Evolutionary conservation across 176 grass and related monocot genomes (phyloP).

Genomic region (Carex pumila): DNA sequence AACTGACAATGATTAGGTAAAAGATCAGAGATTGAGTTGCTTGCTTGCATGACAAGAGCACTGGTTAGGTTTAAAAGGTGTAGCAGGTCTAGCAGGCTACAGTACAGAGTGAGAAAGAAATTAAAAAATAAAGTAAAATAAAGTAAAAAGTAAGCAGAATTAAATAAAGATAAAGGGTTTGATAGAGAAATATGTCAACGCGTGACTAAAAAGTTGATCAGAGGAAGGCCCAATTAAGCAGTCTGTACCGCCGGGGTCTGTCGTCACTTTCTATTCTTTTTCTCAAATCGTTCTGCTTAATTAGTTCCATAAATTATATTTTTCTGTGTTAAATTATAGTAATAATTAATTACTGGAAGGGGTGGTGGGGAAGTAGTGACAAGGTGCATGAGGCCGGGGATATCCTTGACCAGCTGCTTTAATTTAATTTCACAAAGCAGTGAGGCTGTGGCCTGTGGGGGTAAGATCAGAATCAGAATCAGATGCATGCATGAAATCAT

Average conservation of each 20-base stretch:
- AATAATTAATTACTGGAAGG: not conserved
- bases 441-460: constrained; percentile 21
- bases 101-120: constrained; percentile 1
- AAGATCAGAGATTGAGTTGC: constrained; percentile 6
- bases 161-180: constrained; percentile 24
- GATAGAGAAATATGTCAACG: constrained; percentile 53
- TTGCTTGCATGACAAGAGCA: constrained; percentile 11
- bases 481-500: constrained; percentile 35
- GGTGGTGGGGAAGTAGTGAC: not conserved
- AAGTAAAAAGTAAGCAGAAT: constrained; percentile 13
- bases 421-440: constrained; percentile 33
- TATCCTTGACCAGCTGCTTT: constrained; percentile 38
- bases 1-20: constrained; percentile 19
- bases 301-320: constrained; percentile 4
- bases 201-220: constrained; percentile 58
- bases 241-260: constrained; percentile 5
- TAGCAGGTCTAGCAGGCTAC: not conserved
- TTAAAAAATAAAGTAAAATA: not conserved
- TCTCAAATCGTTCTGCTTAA: constrained; percentile 44
- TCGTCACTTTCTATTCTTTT: constrained; percentile 23
- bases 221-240: constrained; percentile 10
- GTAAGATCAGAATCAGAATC: constrained; percentile 40
- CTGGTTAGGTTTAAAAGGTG: constrained; percentile 9
- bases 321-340: not conserved
- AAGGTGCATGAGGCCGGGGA: constrained; percentile 20